Evolutionary conservation across 2,329 filamentous ascomycete genomes (phyloP).

Genomic region (Xylaria sp.): DNA sequence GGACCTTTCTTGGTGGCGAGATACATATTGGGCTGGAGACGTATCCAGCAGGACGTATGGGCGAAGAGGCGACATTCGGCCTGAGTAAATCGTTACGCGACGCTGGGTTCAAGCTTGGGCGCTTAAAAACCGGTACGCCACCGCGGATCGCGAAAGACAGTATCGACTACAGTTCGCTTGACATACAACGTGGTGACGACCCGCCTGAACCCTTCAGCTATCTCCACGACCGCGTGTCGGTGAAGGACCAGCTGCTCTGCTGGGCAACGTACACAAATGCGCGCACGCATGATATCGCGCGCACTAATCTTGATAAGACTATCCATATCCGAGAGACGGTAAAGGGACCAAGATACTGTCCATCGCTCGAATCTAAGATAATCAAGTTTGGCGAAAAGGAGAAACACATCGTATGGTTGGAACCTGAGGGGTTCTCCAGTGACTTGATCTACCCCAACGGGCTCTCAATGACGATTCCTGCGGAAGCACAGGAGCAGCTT

Average conservation of each 20-base stretch:
- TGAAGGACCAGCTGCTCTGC: slow-evolving; percentile 85
- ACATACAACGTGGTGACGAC: slow-evolving; percentile 82
- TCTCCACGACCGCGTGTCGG: slow-evolving; percentile 80
- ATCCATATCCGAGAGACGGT: slow-evolving; percentile 97
- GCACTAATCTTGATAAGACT: slow-evolving; percentile 91
- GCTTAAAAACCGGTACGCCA: slow-evolving; percentile 95
- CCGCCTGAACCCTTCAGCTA: slow-evolving; percentile 93
- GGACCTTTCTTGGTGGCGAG: slow-evolving; percentile 93
- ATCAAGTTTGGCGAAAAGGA: slow-evolving; percentile 85
- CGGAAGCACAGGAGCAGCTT: slow-evolving; percentile 84
- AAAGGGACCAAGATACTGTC: slow-evolving; percentile 93
- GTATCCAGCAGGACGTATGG: slow-evolving; percentile 90
- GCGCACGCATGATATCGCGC: slow-evolving; percentile 82
- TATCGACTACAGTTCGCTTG: slow-evolving; percentile 80
- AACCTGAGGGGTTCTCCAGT: slow-evolving; percentile 93
- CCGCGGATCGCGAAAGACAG: slow-evolving; percentile 84
- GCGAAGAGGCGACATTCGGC: slow-evolving; percentile 91
- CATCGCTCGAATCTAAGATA: slow-evolving; percentile 93
- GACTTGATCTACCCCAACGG: slow-evolving; percentile 96
- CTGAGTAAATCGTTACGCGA: slow-evolving; percentile 89
- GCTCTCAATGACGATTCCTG: slow-evolving; percentile 95
- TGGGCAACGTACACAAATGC: slow-evolving; percentile 89
- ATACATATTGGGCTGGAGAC: slow-evolving; percentile 92
- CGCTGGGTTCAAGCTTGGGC: slow-evolving; percentile 88
- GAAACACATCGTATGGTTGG: slow-evolving; percentile 92